Evolutionary conservation across 768 basidiomycete genomes (phyloP).

Genomic region (Mycena haematopus): DNA sequence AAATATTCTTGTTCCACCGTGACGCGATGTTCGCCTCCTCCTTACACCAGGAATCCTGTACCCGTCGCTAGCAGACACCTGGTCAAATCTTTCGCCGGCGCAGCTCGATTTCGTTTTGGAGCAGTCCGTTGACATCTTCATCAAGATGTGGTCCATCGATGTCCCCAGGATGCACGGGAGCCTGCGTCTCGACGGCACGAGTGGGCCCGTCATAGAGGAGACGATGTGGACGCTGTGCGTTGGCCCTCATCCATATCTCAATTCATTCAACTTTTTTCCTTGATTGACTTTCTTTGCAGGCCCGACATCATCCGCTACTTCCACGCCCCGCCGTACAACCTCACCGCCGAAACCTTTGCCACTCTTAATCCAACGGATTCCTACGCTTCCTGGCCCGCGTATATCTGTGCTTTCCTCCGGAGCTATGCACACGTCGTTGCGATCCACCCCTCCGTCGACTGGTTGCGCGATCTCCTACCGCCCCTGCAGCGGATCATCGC

Average conservation of each 20-base stretch:
- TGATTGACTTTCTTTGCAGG: neutral
- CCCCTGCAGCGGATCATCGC: slow-evolving; percentile 17
- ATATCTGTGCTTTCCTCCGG: slow-evolving; percentile 26
- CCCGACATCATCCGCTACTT: slow-evolving; percentile 29
- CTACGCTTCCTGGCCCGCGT: slow-evolving; percentile 24
- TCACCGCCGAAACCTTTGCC: slow-evolving; percentile 19
- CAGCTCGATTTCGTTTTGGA: slow-evolving; percentile 24
- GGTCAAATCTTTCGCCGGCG: slow-evolving; percentile 11
- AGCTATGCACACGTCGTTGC: slow-evolving; percentile 23
- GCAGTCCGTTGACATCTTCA: slow-evolving; percentile 26
- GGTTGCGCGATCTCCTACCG: slow-evolving; percentile 12
- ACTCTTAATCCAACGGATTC: slow-evolving; percentile 18
- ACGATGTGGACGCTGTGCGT: slow-evolving; percentile 29
- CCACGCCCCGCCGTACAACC: slow-evolving; percentile 22
- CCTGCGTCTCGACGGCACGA: slow-evolving; percentile 10
- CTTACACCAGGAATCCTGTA: slow-evolving; percentile 18
- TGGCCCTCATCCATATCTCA: neutral
- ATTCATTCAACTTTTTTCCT: neutral
- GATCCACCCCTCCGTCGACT: slow-evolving; percentile 22
- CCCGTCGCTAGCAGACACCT: slow-evolving; percentile 23
- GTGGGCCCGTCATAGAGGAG: slow-evolving; percentile 27
- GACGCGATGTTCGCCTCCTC: neutral
- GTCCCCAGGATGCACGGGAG: slow-evolving; percentile 23
- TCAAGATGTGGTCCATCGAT: slow-evolving; percentile 10
- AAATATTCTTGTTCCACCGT: neutral